phyloP scores from a whole-genome alignment of 106 monocot species.

The Acorus gramineus region DNA sequence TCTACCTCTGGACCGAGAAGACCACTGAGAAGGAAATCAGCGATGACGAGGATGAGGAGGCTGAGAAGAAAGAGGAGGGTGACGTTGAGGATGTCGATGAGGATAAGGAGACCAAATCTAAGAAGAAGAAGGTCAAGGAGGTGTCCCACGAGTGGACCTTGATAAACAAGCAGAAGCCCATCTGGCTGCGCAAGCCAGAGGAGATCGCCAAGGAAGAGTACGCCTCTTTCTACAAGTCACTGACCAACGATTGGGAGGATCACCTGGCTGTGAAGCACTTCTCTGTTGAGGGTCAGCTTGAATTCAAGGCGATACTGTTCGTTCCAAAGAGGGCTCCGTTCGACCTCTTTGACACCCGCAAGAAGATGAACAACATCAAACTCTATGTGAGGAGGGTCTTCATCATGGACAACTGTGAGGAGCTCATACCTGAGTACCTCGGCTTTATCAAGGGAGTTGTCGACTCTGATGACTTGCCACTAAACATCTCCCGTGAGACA shows the following conservation, averaged over 20 bases:
- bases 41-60: slow-evolving; percentile 8
- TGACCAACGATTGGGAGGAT: background rate
- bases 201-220: slow-evolving; percentile 10
- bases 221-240: slow-evolving; percentile 3
- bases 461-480: slow-evolving; percentile 6
- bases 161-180: slow-evolving; percentile 4
- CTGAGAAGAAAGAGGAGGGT: background rate
- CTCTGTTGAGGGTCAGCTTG: background rate
- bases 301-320: too few relatives aligned
- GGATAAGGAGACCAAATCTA: background rate
- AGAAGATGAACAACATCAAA: slow-evolving; percentile 13
- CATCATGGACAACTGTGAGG: too few relatives aligned
- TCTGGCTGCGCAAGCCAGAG: slow-evolving; percentile 4
- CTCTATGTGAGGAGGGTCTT: slow-evolving; percentile 4
- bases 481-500: slow-evolving; percentile 4
- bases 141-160: too few relatives aligned
- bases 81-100: background rate
- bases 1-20: slow-evolving; percentile 7
- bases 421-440: background rate
- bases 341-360: slow-evolving; percentile 4
- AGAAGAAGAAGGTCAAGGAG: too few relatives aligned
- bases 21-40: slow-evolving; percentile 5
- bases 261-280: slow-evolving; percentile 7
- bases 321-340: background rate
- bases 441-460: slow-evolving; percentile 4